These are phyloP conservation scores for Spathaspora hagerdaliae DNA, from an alignment of 805 yeast species.

Conservation along the genomic window DNA sequence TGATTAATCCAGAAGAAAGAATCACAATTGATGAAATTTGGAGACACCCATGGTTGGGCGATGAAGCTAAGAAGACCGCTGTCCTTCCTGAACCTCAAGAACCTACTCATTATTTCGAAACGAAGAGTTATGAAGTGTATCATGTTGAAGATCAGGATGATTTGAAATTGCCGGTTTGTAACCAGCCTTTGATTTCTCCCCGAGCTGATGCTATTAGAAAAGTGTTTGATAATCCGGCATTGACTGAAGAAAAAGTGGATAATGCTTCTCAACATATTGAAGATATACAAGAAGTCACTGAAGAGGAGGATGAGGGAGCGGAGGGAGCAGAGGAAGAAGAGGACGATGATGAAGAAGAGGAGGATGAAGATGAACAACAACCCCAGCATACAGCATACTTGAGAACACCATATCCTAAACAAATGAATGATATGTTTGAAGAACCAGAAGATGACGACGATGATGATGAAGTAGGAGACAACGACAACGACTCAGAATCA, in stretches of 20 bases:
- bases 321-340: slow-evolving; percentile 11
- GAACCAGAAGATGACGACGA: slow-evolving; percentile 11
- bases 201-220: slow-evolving; percentile 37
- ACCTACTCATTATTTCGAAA: slow-evolving; percentile 4
- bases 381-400: slow-evolving; percentile 37
- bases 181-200: slow-evolving; percentile 25
- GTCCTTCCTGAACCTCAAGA: not conserved
- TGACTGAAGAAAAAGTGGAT: slow-evolving; percentile 16
- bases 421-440: slow-evolving; percentile 14
- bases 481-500: slow-evolving; percentile 11
- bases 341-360: slow-evolving; percentile 11
- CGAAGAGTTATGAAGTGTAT: slow-evolving; percentile 4
- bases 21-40: slow-evolving; percentile 66
- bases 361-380: slow-evolving; percentile 15
- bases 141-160: slow-evolving; percentile 8
- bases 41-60: slow-evolving; percentile 64
- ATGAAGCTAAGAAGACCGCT: not conserved
- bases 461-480: slow-evolving; percentile 17
- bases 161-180: slow-evolving; percentile 1
- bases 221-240: slow-evolving; percentile 42
- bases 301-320: slow-evolving; percentile 5
- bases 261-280: slow-evolving; percentile 22
- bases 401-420: slow-evolving; percentile 37
- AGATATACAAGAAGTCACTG: slow-evolving; percentile 8
- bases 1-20: slow-evolving; percentile 65